Percentiles rank a stretch among this genome's conserved stretches.
Evolutionary conservation across 164 flowering plant species (phyloP).

Genomic region (Magnolia officinalis): DNA sequence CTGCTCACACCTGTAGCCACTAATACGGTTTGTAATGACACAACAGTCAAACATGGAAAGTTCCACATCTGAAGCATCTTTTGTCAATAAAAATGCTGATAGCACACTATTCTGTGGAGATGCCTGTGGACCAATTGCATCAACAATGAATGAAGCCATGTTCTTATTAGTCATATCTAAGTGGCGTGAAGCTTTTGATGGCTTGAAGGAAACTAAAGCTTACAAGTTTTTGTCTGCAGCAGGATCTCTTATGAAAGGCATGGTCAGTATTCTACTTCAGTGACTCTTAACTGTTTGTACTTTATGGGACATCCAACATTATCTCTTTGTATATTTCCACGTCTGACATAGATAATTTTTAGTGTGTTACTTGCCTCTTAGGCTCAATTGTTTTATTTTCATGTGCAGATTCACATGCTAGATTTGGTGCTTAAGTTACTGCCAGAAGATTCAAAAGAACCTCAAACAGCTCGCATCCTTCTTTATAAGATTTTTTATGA

Average conservation of each 20-base stretch:
- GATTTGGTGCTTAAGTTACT: slow-evolving; percentile 72
- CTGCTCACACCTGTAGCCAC: not conserved
- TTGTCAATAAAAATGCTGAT: slow-evolving; percentile 29
- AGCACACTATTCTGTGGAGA: slow-evolving; percentile 55
- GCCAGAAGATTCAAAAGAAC: slow-evolving; percentile 70
- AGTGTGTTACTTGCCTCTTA: not conserved
- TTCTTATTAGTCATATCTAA: slow-evolving; percentile 65
- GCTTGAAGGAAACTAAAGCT: slow-evolving; percentile 76
- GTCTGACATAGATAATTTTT: not conserved
- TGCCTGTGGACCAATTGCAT: slow-evolving; percentile 90
- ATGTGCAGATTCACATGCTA: slow-evolving; percentile 71
- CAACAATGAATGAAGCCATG: slow-evolving; percentile 85
- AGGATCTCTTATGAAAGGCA: slow-evolving; percentile 75
- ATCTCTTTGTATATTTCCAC: not conserved
- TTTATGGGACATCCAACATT: not conserved
- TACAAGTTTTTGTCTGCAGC: slow-evolving; percentile 73
- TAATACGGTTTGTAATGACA: not conserved
- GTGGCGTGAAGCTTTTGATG: slow-evolving; percentile 85
- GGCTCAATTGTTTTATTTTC: not conserved
- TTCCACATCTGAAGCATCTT: slow-evolving; percentile 25
- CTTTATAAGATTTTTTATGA: slow-evolving; percentile 93
- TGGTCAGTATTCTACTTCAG: slow-evolving; percentile 48
- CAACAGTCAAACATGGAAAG: slow-evolving; percentile 37
- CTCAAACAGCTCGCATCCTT: slow-evolving; percentile 81
- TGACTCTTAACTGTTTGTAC: not conserved